These are phyloP conservation scores for Celoporthe dispersa DNA, from an alignment of 2,329 filamentous ascomycete genomes.

Conservation along the genomic window DNA sequence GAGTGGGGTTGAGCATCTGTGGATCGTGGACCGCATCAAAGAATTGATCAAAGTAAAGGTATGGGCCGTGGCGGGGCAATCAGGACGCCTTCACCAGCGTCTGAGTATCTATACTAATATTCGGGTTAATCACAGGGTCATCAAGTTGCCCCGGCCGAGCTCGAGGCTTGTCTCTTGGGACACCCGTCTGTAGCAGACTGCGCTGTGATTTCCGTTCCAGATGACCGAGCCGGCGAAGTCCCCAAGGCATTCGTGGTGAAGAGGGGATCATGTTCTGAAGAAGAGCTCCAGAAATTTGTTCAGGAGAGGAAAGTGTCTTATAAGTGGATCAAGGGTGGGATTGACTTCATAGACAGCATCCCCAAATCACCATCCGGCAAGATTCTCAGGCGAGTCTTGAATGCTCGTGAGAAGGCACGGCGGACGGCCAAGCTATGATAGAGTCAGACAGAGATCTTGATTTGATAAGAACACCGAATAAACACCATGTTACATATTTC, in stretches of 20 bases:
- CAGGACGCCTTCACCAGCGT: slow-evolving; percentile 1
- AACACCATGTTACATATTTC: background rate
- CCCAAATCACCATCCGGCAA: slow-evolving; percentile 69
- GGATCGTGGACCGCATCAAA: slow-evolving; percentile 75
- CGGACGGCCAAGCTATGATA: slow-evolving; percentile 41
- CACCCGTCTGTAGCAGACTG: slow-evolving; percentile 69
- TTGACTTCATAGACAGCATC: slow-evolving; percentile 61
- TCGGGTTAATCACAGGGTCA: slow-evolving; percentile 50
- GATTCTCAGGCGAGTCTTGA: slow-evolving; percentile 65
- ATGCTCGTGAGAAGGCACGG: slow-evolving; percentile 69
- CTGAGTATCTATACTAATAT: background rate
- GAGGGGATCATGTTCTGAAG: slow-evolving; percentile 42
- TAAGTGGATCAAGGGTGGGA: slow-evolving; percentile 59
- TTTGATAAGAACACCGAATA: background rate
- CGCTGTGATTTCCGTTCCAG: slow-evolving; percentile 67
- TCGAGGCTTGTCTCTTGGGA: slow-evolving; percentile 70
- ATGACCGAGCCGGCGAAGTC: slow-evolving; percentile 55
- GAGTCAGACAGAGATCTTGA: too few relatives aligned
- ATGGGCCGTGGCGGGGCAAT: background rate
- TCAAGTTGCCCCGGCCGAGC: slow-evolving; percentile 72
- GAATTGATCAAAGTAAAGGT: slow-evolving; percentile 57
- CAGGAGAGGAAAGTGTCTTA: slow-evolving; percentile 61
- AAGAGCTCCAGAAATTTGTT: slow-evolving; percentile 57
- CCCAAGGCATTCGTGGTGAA: slow-evolving; percentile 59
- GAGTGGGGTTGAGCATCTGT: slow-evolving; percentile 75